Conservation (phyloP, 2,329 filamentous ascomycete genomes). For the Amphichorda felina region DNA sequence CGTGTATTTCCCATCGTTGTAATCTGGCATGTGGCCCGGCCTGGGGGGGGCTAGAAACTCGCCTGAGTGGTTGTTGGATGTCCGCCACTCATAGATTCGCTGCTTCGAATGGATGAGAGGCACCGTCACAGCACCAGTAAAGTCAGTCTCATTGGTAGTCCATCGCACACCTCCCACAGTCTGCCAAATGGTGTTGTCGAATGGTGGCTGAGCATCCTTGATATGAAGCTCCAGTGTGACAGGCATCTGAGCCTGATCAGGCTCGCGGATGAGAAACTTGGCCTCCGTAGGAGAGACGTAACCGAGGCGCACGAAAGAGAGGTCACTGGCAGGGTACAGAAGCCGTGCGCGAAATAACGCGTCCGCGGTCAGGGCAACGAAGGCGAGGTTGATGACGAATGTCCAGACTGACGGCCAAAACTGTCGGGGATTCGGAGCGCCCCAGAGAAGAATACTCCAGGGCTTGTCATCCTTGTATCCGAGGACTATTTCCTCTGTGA, state of each 20-base stretch:
- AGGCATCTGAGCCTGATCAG: slow-evolving; percentile 62
- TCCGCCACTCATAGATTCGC: slow-evolving; percentile 68
- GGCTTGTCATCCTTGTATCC: slow-evolving; percentile 43
- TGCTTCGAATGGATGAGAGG: slow-evolving; percentile 53
- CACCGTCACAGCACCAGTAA: slow-evolving; percentile 59
- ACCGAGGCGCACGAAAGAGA: slow-evolving; percentile 79
- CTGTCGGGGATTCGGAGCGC: slow-evolving; percentile 63
- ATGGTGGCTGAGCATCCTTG: slow-evolving; percentile 35
- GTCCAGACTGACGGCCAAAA: slow-evolving; percentile 53
- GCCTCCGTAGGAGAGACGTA: slow-evolving; percentile 75
- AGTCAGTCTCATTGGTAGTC: slow-evolving; percentile 71
- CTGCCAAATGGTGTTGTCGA: slow-evolving; percentile 53
- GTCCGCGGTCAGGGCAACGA: slow-evolving; percentile 63
- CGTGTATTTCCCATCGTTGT: slow-evolving; percentile 61
- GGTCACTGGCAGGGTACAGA: slow-evolving; percentile 57
- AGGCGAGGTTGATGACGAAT: slow-evolving; percentile 57
- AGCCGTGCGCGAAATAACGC: slow-evolving; percentile 63
- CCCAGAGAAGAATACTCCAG: slow-evolving; percentile 59
- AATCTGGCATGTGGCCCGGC: slow-evolving; percentile 48
- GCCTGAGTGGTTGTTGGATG: slow-evolving; percentile 79
- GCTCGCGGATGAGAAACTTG: slow-evolving; percentile 75
- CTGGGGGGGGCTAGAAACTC: slow-evolving; percentile 69
- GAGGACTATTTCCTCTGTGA: slow-evolving; percentile 51
- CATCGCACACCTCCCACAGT: slow-evolving; percentile 49
- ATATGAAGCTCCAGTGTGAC: slow-evolving; percentile 57